A percentile compares a stretch with the other conserved stretches of the same genome.
These are phyloP conservation scores for Mortierella antarctica DNA, from an alignment of 192 early-diverging fungal species.

Conservation along the genomic window DNA sequence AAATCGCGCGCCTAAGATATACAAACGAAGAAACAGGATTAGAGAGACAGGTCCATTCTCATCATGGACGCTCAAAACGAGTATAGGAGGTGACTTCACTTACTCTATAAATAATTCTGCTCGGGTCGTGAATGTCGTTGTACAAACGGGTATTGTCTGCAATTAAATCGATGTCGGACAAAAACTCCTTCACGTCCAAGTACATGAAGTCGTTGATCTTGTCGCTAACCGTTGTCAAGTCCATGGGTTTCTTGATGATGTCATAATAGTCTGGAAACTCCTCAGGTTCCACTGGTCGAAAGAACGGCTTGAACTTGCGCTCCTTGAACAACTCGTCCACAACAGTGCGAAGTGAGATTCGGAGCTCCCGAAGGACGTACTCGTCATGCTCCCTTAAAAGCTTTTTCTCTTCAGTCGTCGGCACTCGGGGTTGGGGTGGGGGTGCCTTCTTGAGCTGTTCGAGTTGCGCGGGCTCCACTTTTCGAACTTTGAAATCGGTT, in stretches of 20 bases:
- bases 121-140: constrained; percentile 38
- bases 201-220: constrained; percentile 54
- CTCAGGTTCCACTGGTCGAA: constrained; percentile 58
- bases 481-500: constrained; percentile 34
- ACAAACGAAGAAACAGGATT: neutral
- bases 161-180: constrained; percentile 44
- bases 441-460: constrained; percentile 61
- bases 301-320: constrained; percentile 56
- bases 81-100: neutral
- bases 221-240: constrained; percentile 58
- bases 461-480: neutral
- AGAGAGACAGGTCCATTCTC: neutral
- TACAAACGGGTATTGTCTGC: constrained; percentile 32
- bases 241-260: constrained; percentile 61
- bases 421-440: constrained; percentile 60
- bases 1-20: constrained; percentile 30
- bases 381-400: constrained; percentile 63
- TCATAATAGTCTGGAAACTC: constrained; percentile 59
- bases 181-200: constrained; percentile 44
- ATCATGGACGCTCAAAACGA: neutral
- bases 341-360: constrained; percentile 65
- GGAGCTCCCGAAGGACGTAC: constrained; percentile 62
- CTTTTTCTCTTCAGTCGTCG: constrained; percentile 59
- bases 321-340: constrained; percentile 65
- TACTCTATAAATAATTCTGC: constrained; percentile 33